These are phyloP conservation scores for Aurantiochytrium sp. DNA, from an alignment of 108 stramenopile species.

Conservation along the genomic window DNA sequence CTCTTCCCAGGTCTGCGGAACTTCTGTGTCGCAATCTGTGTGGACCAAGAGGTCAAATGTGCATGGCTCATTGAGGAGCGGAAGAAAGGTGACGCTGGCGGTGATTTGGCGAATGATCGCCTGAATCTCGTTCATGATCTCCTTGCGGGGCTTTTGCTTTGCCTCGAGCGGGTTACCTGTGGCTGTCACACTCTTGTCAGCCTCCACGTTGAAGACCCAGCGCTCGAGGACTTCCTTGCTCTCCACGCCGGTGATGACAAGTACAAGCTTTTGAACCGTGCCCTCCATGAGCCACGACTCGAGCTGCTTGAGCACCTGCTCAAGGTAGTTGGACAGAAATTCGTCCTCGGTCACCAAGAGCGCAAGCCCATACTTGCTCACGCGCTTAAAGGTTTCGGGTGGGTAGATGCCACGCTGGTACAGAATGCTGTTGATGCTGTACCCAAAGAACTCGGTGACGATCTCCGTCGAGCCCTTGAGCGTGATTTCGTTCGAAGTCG, in stretches of 20 bases:
- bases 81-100: constrained; percentile 85
- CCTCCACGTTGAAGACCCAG: constrained; percentile 92
- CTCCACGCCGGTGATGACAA: constrained; percentile 90
- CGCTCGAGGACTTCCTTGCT: constrained; percentile 87
- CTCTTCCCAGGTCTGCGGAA: constrained; percentile 86
- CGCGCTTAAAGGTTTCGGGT: constrained; percentile 85
- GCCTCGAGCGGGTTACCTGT: not conserved
- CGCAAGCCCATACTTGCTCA: constrained; percentile 87
- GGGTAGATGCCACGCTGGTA: constrained; percentile 97
- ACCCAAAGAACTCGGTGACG: constrained; percentile 95
- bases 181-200: constrained; percentile 42
- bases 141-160: constrained; percentile 69
- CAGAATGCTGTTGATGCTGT: constrained; percentile 90
- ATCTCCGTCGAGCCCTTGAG: constrained; percentile 89
- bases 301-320: constrained; percentile 80
- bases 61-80: constrained; percentile 88
- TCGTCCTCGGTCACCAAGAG: constrained; percentile 90
- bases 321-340: constrained; percentile 72
- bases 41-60: constrained; percentile 93
- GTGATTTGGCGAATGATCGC: constrained; percentile 98
- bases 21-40: constrained; percentile 74
- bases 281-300: constrained; percentile 75
- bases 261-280: constrained; percentile 80
- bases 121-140: constrained; percentile 89
- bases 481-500: constrained; percentile 69